A percentile compares a stretch with the other conserved stretches of the same genome.
phyloP scores from a whole-genome alignment of 1,139 yeast genomes.

The Candida anutae region DNA sequence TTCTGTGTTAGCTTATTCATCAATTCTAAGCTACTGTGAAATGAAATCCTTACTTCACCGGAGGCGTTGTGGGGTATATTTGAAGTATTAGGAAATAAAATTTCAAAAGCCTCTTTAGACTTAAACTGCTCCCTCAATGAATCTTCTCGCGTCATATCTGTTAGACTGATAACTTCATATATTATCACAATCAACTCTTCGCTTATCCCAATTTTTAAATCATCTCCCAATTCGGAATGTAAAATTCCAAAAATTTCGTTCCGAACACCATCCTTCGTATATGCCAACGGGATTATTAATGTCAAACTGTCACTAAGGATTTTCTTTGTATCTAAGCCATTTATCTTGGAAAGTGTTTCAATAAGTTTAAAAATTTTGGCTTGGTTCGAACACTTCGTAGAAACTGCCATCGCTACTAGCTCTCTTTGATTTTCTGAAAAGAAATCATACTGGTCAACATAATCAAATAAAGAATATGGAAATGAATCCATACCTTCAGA shows the following conservation, averaged over 20 bases:
- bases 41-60: slow-evolving; percentile 14
- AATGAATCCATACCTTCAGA: slow-evolving; percentile 24
- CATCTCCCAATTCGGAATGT: slow-evolving; percentile 5
- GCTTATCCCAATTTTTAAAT: slow-evolving; percentile 12
- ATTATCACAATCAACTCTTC: slow-evolving; percentile 23
- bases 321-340: slow-evolving; percentile 7
- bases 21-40: slow-evolving; percentile 20
- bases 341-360: slow-evolving; percentile 9
- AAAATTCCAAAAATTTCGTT: slow-evolving; percentile 22
- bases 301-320: slow-evolving; percentile 29
- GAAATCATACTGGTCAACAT: slow-evolving; percentile 18
- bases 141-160: slow-evolving; percentile 31
- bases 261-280: slow-evolving; percentile 33
- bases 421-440: slow-evolving; percentile 22
- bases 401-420: slow-evolving; percentile 25
- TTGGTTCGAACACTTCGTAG: slow-evolving; percentile 10
- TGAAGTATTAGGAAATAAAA: slow-evolving; percentile 7
- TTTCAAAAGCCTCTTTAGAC: slow-evolving; percentile 3
- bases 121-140: slow-evolving; percentile 9
- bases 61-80: slow-evolving; percentile 7
- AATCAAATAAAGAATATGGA: slow-evolving; percentile 34
- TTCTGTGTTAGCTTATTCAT: slow-evolving; percentile 13
- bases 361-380: slow-evolving; percentile 1
- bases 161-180: slow-evolving; percentile 23
- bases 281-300: slow-evolving; percentile 36